Percentiles rank a stretch among this genome's conserved stretches.
phyloP scores from a whole-genome alignment of 345 rosid genomes.

The Salix exigua region DNA sequence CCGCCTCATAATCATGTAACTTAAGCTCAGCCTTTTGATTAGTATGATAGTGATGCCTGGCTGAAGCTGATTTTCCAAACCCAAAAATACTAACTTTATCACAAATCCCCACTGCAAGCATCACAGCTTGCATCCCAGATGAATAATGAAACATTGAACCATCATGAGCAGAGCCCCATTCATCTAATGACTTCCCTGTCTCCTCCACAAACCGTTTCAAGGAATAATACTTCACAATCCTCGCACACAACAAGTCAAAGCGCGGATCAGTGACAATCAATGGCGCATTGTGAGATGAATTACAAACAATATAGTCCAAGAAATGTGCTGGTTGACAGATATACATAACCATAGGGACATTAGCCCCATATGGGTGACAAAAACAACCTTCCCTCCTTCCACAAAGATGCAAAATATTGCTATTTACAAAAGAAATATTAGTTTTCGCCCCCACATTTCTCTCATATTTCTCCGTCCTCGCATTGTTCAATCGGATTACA shows the following conservation, averaged over 20 bases:
- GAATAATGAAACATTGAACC: constrained; percentile 86
- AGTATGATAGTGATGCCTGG: constrained; percentile 86
- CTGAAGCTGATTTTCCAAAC: constrained; percentile 61
- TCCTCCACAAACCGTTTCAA: constrained; percentile 53
- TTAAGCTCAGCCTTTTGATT: constrained; percentile 79
- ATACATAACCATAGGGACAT: constrained; percentile 69
- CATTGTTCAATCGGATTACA: constrained; percentile 87
- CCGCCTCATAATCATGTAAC: constrained; percentile 84
- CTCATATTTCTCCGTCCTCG: constrained; percentile 49
- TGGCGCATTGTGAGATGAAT: constrained; percentile 51
- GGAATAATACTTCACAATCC: constrained; percentile 84
- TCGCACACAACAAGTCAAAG: constrained; percentile 67
- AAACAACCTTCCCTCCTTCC: constrained; percentile 53
- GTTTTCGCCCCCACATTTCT: constrained; percentile 70
- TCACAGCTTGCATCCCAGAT: constrained; percentile 87
- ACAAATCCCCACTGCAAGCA: constrained; percentile 74
- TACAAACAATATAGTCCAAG: constrained; percentile 72
- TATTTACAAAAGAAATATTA: constrained; percentile 69
- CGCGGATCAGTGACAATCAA: constrained; percentile 72
- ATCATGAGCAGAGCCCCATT: constrained; percentile 66
- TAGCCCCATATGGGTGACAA: constrained; percentile 79
- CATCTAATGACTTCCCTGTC: constrained; percentile 43
- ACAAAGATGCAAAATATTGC: constrained; percentile 80
- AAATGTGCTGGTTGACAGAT: constrained; percentile 83
- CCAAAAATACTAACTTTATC: constrained; percentile 80